Evolutionary conservation across 1,139 yeast species (phyloP).

Genomic region (Hansenula anomala): DNA sequence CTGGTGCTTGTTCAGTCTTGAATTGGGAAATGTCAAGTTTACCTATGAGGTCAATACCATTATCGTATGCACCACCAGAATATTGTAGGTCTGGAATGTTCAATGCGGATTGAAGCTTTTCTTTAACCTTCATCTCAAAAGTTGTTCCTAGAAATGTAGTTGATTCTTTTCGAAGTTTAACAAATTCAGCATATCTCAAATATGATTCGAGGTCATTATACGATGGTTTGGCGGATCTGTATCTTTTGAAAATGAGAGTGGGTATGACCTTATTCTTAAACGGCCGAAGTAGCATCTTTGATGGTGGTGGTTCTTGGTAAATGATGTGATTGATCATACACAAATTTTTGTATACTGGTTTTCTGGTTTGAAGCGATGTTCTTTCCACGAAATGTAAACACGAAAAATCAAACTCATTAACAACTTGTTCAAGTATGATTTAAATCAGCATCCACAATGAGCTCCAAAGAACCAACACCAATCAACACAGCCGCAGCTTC

Average conservation of each 20-base stretch:
- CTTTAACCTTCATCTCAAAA: slow-evolving; percentile 56
- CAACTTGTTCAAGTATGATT: too few relatives aligned
- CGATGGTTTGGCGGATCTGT: slow-evolving; percentile 2
- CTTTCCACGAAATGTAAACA: too few relatives aligned
- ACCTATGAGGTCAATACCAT: slow-evolving; percentile 67
- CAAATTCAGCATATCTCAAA: slow-evolving; percentile 26
- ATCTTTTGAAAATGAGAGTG: background rate
- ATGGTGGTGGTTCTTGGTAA: too few relatives aligned
- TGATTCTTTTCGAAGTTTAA: slow-evolving; percentile 30
- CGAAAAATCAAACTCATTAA: too few relatives aligned
- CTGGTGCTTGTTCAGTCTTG: background rate
- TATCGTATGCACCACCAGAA: slow-evolving; percentile 69
- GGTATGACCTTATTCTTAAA: background rate
- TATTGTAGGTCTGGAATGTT: slow-evolving; percentile 32
- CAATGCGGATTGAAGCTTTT: slow-evolving; percentile 38
- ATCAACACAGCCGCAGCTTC: too few relatives aligned
- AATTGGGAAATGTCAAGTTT: slow-evolving; percentile 42
- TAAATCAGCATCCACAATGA: too few relatives aligned
- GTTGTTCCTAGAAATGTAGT: slow-evolving; percentile 64
- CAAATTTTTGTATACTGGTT: too few relatives aligned
- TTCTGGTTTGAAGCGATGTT: too few relatives aligned
- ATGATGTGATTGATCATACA: too few relatives aligned
- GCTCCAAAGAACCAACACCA: background rate
- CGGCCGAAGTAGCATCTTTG: too few relatives aligned
- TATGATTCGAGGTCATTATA: slow-evolving; percentile 25